phyloP scores from a whole-genome alignment of 2,329 filamentous ascomycete species.

The Rosellinia necatrix region DNA sequence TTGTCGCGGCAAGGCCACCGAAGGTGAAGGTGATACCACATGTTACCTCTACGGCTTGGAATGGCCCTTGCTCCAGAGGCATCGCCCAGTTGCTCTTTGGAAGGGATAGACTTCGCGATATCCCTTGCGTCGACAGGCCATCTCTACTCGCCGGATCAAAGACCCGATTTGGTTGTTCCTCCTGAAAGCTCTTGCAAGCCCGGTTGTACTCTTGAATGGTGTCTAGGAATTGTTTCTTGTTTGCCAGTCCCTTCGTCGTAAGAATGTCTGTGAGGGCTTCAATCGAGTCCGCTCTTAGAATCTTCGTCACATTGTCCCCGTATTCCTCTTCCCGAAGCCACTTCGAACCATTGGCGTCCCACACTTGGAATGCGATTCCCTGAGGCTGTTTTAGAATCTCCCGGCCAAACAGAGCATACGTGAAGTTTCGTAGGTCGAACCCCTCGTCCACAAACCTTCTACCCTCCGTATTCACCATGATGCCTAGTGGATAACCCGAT shows the following conservation, averaged over 20 bases:
- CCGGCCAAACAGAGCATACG: slow-evolving; percentile 68
- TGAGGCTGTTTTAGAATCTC: slow-evolving; percentile 64
- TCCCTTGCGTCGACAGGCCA: slow-evolving; percentile 63
- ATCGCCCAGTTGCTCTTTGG: slow-evolving; percentile 71
- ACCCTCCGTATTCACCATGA: slow-evolving; percentile 66
- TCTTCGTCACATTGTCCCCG: slow-evolving; percentile 58
- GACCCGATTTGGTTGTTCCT: slow-evolving; percentile 49
- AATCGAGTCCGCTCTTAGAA: slow-evolving; percentile 55
- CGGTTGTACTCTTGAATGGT: slow-evolving; percentile 62
- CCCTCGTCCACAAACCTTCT: slow-evolving; percentile 70
- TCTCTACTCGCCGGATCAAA: slow-evolving; percentile 67
- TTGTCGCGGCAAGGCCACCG: slow-evolving; percentile 63
- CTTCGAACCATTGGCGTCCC: slow-evolving; percentile 56
- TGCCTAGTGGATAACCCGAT: slow-evolving; percentile 67
- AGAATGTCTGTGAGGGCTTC: slow-evolving; percentile 61
- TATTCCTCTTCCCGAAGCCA: slow-evolving; percentile 68
- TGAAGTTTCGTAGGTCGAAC: slow-evolving; percentile 67
- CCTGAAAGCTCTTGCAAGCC: slow-evolving; percentile 54
- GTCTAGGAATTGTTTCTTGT: slow-evolving; percentile 51
- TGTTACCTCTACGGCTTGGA: slow-evolving; percentile 66
- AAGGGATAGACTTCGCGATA: slow-evolving; percentile 46
- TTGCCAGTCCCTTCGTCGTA: slow-evolving; percentile 50
- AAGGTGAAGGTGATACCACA: slow-evolving; percentile 73
- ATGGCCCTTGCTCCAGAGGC: slow-evolving; percentile 60
- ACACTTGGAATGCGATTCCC: slow-evolving; percentile 66